Evolutionary conservation across 768 basidiomycete species (phyloP).

Genomic region (Cytidiella melzeri): DNA sequence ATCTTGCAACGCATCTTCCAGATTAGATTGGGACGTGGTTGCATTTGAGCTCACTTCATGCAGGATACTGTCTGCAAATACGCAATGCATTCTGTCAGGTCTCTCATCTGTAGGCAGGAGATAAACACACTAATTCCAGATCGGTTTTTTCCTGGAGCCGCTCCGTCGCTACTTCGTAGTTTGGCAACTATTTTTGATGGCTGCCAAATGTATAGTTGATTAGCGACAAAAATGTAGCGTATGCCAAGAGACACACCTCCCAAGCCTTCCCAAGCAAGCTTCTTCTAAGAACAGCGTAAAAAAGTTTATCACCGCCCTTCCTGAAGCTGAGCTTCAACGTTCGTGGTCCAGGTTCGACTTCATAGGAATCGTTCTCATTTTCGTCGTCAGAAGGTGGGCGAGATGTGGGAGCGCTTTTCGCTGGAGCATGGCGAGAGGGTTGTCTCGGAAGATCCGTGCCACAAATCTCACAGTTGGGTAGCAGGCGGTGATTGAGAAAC

Average conservation of each 20-base stretch:
- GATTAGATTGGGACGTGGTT: slow-evolving; percentile 53
- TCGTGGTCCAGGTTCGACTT: slow-evolving; percentile 28
- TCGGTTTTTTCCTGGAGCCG: slow-evolving; percentile 17
- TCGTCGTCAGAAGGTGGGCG: slow-evolving; percentile 45
- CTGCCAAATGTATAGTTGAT: no score
- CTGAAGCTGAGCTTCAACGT: slow-evolving; percentile 85
- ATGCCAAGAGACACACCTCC: slow-evolving; percentile 42
- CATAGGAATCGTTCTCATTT: slow-evolving; percentile 24
- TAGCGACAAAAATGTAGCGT: no score
- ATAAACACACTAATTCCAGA: slow-evolving; percentile 46
- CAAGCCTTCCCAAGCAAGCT: slow-evolving; percentile 68
- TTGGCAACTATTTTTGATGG: no score
- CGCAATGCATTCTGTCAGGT: neutral
- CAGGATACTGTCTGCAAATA: slow-evolving; percentile 68
- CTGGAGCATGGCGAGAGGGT: slow-evolving; percentile 17
- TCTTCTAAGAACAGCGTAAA: slow-evolving; percentile 72
- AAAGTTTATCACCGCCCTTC: slow-evolving; percentile 80
- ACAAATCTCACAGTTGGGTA: slow-evolving; percentile 82
- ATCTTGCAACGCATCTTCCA: slow-evolving; percentile 77
- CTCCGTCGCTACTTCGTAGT: neutral
- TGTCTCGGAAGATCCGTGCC: slow-evolving; percentile 51
- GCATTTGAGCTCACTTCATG: slow-evolving; percentile 65
- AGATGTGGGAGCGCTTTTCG: slow-evolving; percentile 62
- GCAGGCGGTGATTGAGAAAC: slow-evolving; percentile 79
- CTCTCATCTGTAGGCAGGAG: neutral